Conservation (phyloP, 768 basidiomycete species). For the Russula emetica region DNA sequence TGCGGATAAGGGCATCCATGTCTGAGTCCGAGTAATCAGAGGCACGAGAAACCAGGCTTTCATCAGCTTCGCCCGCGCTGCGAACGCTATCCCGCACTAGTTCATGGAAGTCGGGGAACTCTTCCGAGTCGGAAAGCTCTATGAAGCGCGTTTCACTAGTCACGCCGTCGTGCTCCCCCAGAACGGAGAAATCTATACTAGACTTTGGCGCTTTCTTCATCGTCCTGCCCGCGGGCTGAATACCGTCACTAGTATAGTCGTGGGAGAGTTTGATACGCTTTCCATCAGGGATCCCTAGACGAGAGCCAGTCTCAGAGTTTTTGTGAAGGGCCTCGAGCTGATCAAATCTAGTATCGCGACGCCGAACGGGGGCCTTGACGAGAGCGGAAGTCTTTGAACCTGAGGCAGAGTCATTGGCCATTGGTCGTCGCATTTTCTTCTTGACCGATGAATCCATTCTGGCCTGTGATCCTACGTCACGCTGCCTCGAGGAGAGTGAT, state of each 20-base stretch:
- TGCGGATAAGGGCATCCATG: conserved; percentile 42
- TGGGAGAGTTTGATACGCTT: conserved; percentile 24
- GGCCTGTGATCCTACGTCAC: conserved; percentile 21
- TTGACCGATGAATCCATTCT: neutral
- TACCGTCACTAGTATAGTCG: neutral
- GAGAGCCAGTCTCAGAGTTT: conserved; percentile 16
- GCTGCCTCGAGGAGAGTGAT: conserved; percentile 39
- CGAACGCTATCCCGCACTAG: conserved; percentile 34
- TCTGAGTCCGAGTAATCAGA: conserved; percentile 43
- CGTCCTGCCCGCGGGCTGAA: conserved; percentile 4
- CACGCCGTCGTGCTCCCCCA: conserved; percentile 33
- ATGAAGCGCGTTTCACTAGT: neutral
- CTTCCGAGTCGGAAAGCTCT: conserved; percentile 30
- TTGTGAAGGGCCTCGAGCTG: conserved; percentile 27
- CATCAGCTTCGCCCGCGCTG: conserved; percentile 26
- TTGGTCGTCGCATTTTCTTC: conserved; percentile 3
- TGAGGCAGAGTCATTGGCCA: neutral
- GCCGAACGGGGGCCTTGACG: conserved; percentile 1
- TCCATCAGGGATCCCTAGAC: conserved; percentile 18
- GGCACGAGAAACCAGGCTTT: conserved; percentile 29
- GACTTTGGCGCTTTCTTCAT: conserved; percentile 36
- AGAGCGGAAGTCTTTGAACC: neutral
- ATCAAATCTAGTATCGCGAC: conserved; percentile 10
- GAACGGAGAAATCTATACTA: conserved; percentile 46
- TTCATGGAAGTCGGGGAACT: conserved; percentile 35